Conservation (phyloP, 176 grass and related monocot genomes). For the Thinopyrum elongatum region DNA sequence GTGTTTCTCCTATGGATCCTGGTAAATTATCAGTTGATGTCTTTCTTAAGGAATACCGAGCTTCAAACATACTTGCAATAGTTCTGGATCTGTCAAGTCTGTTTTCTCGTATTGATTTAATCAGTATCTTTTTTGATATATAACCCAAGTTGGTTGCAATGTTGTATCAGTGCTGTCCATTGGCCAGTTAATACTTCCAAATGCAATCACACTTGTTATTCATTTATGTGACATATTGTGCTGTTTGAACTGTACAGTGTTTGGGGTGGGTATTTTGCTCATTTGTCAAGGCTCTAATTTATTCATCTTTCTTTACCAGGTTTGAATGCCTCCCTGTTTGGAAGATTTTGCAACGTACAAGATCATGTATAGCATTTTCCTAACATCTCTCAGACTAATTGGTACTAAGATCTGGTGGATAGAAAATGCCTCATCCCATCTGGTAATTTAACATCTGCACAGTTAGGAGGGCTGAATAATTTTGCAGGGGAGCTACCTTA, state of each 20-base stretch:
- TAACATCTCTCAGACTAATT: not conserved
- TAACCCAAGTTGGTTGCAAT: too few relatives aligned
- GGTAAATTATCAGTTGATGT: not conserved
- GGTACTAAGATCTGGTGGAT: not conserved
- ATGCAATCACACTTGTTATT: not conserved
- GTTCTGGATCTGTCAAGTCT: not conserved
- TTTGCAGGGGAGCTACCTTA: not conserved
- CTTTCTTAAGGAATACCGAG: too few relatives aligned
- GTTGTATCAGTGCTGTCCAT: not conserved
- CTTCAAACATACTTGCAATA: not conserved
- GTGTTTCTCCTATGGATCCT: not conserved
- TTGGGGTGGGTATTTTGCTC: too few relatives aligned
- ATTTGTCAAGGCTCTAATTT: too few relatives aligned
- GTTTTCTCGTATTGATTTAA: not conserved
- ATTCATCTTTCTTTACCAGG: too few relatives aligned
- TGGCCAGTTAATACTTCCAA: not conserved
- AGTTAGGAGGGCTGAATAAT: not conserved
- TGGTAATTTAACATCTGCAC: not conserved
- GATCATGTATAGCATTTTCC: not conserved
- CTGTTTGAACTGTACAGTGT: too few relatives aligned
- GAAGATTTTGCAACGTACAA: too few relatives aligned
- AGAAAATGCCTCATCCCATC: not conserved
- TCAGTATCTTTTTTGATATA: not conserved
- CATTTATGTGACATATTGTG: not conserved
- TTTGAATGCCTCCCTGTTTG: not conserved